phyloP scores from a whole-genome alignment of 768 basidiomycete genomes.

The Lactarius psammicola region DNA sequence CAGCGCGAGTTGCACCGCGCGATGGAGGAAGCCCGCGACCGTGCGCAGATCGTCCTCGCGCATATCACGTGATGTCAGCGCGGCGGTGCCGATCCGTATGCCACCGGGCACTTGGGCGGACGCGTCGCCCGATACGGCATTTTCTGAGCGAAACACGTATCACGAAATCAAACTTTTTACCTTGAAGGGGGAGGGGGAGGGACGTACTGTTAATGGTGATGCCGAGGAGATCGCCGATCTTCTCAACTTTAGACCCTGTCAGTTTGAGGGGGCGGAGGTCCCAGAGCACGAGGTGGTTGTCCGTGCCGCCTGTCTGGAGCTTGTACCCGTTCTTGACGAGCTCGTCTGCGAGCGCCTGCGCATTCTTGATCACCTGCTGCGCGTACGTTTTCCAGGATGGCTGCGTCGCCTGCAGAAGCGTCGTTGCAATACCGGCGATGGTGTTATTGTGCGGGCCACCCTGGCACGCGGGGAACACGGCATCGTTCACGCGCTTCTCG shows the following conservation, averaged over 20 bases:
- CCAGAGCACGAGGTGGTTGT: constrained; percentile 98
- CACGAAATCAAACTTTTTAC: too few relatives aligned
- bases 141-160: too few relatives aligned
- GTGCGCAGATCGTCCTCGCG: constrained; percentile 78
- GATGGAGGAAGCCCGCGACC: constrained; percentile 91
- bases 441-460: constrained; percentile 99
- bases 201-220: constrained; percentile 93
- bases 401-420: constrained; percentile 86
- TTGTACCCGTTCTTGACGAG: constrained; percentile 85
- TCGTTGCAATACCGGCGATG: constrained; percentile 91
- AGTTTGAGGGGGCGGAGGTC: constrained; percentile 92
- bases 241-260: constrained; percentile 98
- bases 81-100: constrained; percentile 93
- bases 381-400: constrained; percentile 92
- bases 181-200: too few relatives aligned
- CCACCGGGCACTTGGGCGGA: constrained; percentile 96
- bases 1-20: constrained; percentile 87
- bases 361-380: constrained; percentile 91
- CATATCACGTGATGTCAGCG: constrained; percentile 95
- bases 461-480: constrained; percentile 99
- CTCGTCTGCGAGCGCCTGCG: constrained; percentile 66
- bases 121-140: constrained; percentile 94
- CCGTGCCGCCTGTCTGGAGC: constrained; percentile 94
- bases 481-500: constrained; percentile 96
- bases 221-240: constrained; percentile 93